Evolutionary conservation across 2,329 filamentous ascomycete species (phyloP).

Genomic region (Penicillium sp.): DNA sequence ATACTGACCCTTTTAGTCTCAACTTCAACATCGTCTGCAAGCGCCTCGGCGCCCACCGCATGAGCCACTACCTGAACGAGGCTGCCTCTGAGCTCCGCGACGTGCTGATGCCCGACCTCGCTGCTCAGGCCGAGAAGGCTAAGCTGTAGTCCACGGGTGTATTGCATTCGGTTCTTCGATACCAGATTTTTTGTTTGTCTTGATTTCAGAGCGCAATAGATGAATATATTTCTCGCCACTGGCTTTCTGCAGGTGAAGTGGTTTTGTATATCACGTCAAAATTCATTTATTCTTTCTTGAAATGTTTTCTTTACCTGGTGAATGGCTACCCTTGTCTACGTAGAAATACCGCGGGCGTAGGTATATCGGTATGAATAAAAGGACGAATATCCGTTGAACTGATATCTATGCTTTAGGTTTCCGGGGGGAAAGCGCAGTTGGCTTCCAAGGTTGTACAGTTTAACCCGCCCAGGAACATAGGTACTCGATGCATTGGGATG

Average conservation of each 20-base stretch:
- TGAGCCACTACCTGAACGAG: conserved; percentile 96
- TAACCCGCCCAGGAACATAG: too few relatives aligned
- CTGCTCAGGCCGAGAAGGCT: conserved; percentile 69
- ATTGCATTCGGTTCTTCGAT: neutral
- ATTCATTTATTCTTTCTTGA: too few relatives aligned
- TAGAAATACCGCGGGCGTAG: too few relatives aligned
- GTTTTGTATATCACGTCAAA: neutral
- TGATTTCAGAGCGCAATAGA: conserved; percentile 8
- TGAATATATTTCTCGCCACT: conserved; percentile 9
- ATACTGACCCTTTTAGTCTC: conserved; percentile 56
- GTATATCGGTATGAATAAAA: too few relatives aligned
- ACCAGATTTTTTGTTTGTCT: neutral
- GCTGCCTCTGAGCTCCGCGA: conserved; percentile 88
- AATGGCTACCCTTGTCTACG: too few relatives aligned
- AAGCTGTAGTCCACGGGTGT: conserved; percentile 64
- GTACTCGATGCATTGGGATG: too few relatives aligned
- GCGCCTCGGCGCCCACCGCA: conserved; percentile 80
- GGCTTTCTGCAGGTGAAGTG: neutral
- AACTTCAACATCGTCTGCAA: conserved; percentile 99
- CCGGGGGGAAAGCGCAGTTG: too few relatives aligned
- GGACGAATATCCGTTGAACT: too few relatives aligned
- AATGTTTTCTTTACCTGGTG: too few relatives aligned
- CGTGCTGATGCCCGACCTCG: conserved; percentile 72
- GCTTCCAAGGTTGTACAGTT: too few relatives aligned
- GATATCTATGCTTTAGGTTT: too few relatives aligned